These are phyloP conservation scores for Capillidium heterosporum DNA, from an alignment of 371 early-diverging fungal species.

Conservation along the genomic window DNA sequence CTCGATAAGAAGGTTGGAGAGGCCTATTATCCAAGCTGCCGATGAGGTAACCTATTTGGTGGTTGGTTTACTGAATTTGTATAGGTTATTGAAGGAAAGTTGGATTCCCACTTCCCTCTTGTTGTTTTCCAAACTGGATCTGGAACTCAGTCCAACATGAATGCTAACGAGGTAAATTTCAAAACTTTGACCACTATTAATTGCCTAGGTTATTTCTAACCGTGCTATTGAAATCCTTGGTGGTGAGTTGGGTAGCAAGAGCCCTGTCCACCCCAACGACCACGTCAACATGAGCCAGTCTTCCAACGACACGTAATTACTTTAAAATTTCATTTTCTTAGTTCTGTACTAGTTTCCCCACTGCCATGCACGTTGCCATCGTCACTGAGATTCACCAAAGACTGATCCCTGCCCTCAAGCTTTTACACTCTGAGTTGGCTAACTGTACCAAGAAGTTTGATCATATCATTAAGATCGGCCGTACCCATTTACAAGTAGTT, in stretches of 20 bases:
- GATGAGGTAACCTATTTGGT: slow-evolving; percentile 31
- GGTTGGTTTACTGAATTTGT: background rate
- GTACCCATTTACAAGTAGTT: slow-evolving; percentile 60
- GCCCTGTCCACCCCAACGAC: slow-evolving; percentile 92
- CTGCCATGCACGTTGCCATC: slow-evolving; percentile 92
- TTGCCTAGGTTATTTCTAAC: slow-evolving; percentile 68
- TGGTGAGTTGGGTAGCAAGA: slow-evolving; percentile 73
- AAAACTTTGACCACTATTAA: background rate
- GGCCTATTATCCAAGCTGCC: slow-evolving; percentile 72
- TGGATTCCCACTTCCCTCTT: slow-evolving; percentile 81
- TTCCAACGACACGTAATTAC: slow-evolving; percentile 71
- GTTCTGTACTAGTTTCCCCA: slow-evolving; percentile 51
- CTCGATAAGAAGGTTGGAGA: slow-evolving; percentile 55
- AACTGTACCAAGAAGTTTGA: slow-evolving; percentile 55
- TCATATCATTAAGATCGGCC: slow-evolving; percentile 88
- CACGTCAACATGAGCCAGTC: slow-evolving; percentile 94
- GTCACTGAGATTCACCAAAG: slow-evolving; percentile 55
- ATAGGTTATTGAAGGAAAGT: slow-evolving; percentile 69
- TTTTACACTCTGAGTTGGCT: slow-evolving; percentile 50
- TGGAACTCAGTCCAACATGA: slow-evolving; percentile 96
- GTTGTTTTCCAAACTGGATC: slow-evolving; percentile 96
- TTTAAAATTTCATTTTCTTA: background rate
- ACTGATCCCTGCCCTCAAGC: slow-evolving; percentile 61
- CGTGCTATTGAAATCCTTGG: slow-evolving; percentile 88
- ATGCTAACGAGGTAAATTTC: slow-evolving; percentile 46